A percentile compares a stretch with the other conserved stretches of the same genome.
These are phyloP conservation scores for Beauveria scarabaeidicola DNA, from an alignment of 2,329 filamentous ascomycete species.

Conservation along the genomic window DNA sequence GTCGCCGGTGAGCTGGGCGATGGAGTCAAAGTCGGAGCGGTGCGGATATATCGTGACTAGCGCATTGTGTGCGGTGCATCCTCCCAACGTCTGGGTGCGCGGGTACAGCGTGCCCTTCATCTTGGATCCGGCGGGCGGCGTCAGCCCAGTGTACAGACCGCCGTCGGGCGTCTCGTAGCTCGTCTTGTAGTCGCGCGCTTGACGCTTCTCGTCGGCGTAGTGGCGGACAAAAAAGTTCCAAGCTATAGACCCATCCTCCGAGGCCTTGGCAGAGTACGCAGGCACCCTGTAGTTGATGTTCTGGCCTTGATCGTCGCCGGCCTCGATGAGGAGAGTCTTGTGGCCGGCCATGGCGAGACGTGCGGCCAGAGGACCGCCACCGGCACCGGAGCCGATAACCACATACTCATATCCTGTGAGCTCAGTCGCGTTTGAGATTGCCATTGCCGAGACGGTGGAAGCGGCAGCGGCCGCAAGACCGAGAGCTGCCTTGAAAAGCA, in stretches of 20 bases:
- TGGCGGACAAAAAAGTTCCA: conserved; percentile 61
- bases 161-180: conserved; percentile 45
- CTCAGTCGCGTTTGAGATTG: conserved; percentile 16
- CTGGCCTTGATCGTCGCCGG: conserved; percentile 47
- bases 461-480: conserved; percentile 15
- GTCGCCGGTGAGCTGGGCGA: conserved; percentile 47
- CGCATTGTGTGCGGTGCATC: conserved; percentile 49
- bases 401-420: conserved; percentile 49
- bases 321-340: conserved; percentile 52
- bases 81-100: conserved; percentile 46
- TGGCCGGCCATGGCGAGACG: conserved; percentile 51
- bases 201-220: conserved; percentile 44
- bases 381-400: conserved; percentile 52
- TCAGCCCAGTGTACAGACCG: conserved; percentile 41
- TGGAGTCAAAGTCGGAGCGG: conserved; percentile 43
- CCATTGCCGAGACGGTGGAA: conserved; percentile 14
- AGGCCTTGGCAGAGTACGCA: conserved; percentile 42
- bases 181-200: conserved; percentile 50
- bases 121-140: conserved; percentile 42
- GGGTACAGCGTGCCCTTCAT: conserved; percentile 50
- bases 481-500: conserved; percentile 9
- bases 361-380: conserved; percentile 49
- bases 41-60: conserved; percentile 44
- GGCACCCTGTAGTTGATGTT: conserved; percentile 44
- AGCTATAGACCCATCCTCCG: conserved; percentile 45